Evolutionary conservation across 116 monocot species (phyloP), one percentile per base, ranked within the genome.

Genomic region (Cymodocea nodosa): DNA sequence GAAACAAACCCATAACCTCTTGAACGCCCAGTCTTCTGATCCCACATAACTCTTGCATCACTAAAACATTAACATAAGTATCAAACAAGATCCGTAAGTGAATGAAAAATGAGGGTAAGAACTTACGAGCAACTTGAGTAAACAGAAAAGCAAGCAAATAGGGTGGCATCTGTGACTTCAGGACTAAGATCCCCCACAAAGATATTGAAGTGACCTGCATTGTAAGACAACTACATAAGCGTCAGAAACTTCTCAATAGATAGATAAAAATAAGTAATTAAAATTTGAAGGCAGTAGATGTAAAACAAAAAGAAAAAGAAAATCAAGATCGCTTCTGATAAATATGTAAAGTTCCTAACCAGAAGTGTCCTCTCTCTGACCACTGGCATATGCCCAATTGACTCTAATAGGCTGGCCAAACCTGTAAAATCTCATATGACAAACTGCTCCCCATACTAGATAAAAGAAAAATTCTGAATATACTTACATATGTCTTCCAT

Each of bases 21-120:
- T 56, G 94, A 94, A 23, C 89, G 84, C 10, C 94, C 94, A 68
- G 89, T 89, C 64, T 94, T 94, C 73, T 89, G 89, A 62, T 94
- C 94, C 94, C 94, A 94, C 94, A 94, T 89, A 59, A 94, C 94
- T 62, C 83, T 77, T 58, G 94, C 89, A 79, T 94, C 94, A 35
- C 94, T 94, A 54, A 2, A 71, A 62, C 4, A 63, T n/a, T n/a
- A n/a, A n/a, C n/a, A n/a, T n/a, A n/a, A 24, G 62, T 9, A 15
- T 6, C 50, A 3, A 13, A 59, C 4, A 22, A 20, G 13, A 30
- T 48, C 37, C 9, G 18, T 17, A 15, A 44, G 54, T 10, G 15
- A 39, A 22, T 14, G 34, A 15, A 67, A 51, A 7, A 52, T 14
- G 20, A 65, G 54, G 30, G 39, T 15, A 66, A 69, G 62, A 61